Evolutionary conservation across 116 monocot genomes (phyloP).

Genomic region (Iris pallida): DNA sequence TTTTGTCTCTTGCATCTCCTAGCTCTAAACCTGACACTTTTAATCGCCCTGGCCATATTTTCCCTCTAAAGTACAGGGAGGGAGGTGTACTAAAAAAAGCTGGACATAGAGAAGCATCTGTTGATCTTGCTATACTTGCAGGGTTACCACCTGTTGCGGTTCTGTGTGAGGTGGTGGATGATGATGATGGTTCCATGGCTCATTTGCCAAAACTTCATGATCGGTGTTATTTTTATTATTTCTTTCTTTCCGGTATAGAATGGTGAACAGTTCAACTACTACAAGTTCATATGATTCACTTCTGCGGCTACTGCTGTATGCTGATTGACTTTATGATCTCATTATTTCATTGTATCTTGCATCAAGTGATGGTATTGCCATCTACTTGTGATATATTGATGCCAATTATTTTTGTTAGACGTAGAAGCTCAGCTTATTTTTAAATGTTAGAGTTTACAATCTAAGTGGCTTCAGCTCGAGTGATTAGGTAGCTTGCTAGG

Average conservation of each 20-base stretch:
- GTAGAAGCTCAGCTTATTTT: too few relatives aligned
- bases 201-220: slow-evolving; percentile 80
- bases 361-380: not conserved
- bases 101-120: slow-evolving; percentile 95
- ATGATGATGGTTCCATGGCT: slow-evolving; percentile 97
- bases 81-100: slow-evolving; percentile 97
- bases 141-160: slow-evolving; percentile 73
- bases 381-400: not conserved
- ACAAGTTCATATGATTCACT: slow-evolving; percentile 54
- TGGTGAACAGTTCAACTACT: slow-evolving; percentile 46
- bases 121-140: slow-evolving; percentile 85
- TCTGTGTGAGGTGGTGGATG: slow-evolving; percentile 89
- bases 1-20: slow-evolving; percentile 72
- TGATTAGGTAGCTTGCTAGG: too few relatives aligned
- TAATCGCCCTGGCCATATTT: slow-evolving; percentile 97
- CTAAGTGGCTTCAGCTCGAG: too few relatives aligned
- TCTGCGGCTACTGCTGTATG: slow-evolving; percentile 75
- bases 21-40: slow-evolving; percentile 78
- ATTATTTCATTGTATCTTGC: not conserved
- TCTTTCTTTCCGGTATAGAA: slow-evolving; percentile 26
- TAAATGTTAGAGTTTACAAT: too few relatives aligned
- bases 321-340: slow-evolving; percentile 3
- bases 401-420: not conserved
- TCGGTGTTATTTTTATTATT: too few relatives aligned
- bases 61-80: slow-evolving; percentile 88